phyloP scores from a whole-genome alignment of 1,284 basidiomycete genomes.

The Apiotrichum sp. region DNA sequence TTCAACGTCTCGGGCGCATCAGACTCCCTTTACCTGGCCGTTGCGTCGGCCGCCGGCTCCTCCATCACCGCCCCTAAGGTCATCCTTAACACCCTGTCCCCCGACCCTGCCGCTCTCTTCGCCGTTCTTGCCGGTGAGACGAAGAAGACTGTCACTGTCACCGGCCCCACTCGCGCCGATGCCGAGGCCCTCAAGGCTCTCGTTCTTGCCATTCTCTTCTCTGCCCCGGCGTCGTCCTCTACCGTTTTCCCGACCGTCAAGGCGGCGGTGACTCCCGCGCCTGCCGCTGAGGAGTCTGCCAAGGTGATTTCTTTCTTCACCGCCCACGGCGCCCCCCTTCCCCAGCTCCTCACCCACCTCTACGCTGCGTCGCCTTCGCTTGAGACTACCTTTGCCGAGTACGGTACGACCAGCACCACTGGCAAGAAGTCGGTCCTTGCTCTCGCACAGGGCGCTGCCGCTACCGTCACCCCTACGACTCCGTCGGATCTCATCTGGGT shows the following conservation, averaged over 20 bases:
- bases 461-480: slow-evolving; percentile 20
- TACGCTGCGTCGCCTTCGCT: slow-evolving; percentile 46
- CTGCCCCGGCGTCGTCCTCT: slow-evolving; percentile 37
- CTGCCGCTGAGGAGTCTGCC: slow-evolving; percentile 19
- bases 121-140: slow-evolving; percentile 26
- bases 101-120: slow-evolving; percentile 29
- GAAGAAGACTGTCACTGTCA: slow-evolving; percentile 33
- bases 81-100: slow-evolving; percentile 36
- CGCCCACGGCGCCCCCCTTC: slow-evolving; percentile 37
- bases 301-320: slow-evolving; percentile 50
- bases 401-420: slow-evolving; percentile 41
- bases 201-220: slow-evolving; percentile 50
- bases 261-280: slow-evolving; percentile 27
- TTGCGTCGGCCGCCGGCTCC: slow-evolving; percentile 31
- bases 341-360: slow-evolving; percentile 44
- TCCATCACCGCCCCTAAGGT: slow-evolving; percentile 28
- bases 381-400: slow-evolving; percentile 36
- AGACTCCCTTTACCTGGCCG: slow-evolving; percentile 32
- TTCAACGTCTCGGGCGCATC: slow-evolving; percentile 25
- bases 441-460: slow-evolving; percentile 25
- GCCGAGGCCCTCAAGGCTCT: slow-evolving; percentile 41
- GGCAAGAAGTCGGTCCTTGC: slow-evolving; percentile 46
- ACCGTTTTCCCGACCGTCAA: slow-evolving; percentile 40
- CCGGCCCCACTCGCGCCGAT: slow-evolving; percentile 34
- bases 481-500: slow-evolving; percentile 44